These are phyloP conservation scores for Phaeotremella fagi DNA, from an alignment of 768 basidiomycete genomes.

Conservation along the genomic window DNA sequence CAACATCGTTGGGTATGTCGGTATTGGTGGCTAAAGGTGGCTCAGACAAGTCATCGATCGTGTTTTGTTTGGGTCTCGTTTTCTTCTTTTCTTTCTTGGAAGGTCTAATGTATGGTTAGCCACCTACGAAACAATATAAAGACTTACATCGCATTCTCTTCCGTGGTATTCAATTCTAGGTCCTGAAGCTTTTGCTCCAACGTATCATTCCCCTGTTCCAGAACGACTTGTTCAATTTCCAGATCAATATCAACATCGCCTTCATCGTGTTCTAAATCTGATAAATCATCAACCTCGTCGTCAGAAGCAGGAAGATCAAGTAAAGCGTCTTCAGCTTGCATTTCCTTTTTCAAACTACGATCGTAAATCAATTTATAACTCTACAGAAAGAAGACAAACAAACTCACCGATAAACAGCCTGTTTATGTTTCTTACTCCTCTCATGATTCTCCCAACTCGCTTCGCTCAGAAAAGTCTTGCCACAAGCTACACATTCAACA, in stretches of 20 bases:
- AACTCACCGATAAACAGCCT: conserved; percentile 66
- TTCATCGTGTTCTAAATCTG: background rate
- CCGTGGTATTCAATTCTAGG: too few relatives aligned
- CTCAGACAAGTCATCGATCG: conserved; percentile 10
- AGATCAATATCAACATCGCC: conserved; percentile 23
- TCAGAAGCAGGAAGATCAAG: conserved; percentile 54
- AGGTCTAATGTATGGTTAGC: too few relatives aligned
- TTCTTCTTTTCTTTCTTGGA: conserved; percentile 12
- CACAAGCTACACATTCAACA: conserved; percentile 84
- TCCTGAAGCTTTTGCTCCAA: background rate
- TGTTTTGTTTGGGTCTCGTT: background rate
- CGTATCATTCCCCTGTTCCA: background rate
- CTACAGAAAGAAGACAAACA: too few relatives aligned
- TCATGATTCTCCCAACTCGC: conserved; percentile 96
- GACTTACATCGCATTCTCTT: too few relatives aligned
- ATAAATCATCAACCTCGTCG: conserved; percentile 25
- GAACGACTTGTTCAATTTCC: conserved; percentile 6
- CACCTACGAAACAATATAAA: too few relatives aligned
- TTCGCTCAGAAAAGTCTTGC: conserved; percentile 81
- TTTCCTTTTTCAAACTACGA: conserved; percentile 61
- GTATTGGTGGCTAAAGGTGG: conserved; percentile 29
- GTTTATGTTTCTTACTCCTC: conserved; percentile 86
- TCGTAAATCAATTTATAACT: background rate
- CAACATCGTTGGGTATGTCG: conserved; percentile 7
- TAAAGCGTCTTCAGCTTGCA: conserved; percentile 68